Evolutionary conservation across 2,329 filamentous ascomycete species (phyloP), one percentile per base, ranked within the genome.

Genomic region (Sarocladium strictum): DNA sequence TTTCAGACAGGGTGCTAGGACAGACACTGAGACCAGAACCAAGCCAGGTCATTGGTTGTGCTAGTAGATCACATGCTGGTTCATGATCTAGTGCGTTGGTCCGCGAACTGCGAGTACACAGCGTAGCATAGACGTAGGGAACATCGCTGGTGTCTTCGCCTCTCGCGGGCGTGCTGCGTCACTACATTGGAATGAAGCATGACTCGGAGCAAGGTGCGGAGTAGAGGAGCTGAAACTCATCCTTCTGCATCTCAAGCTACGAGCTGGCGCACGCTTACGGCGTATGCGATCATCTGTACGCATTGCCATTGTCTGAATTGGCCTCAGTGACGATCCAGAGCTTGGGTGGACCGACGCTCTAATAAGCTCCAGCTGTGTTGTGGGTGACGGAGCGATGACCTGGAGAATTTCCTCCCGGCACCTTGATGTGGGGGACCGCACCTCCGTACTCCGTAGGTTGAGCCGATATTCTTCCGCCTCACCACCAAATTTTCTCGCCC

Each of bases 401-500:
- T n/a, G n/a, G n/a, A n/a, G n/a, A n/a, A n/a, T n/a, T n/a, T n/a
- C n/a, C n/a, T n/a, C n/a, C n/a, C n/a, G n/a, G n/a, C n/a, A n/a
- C n/a, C n/a, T n/a, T n/a, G n/a, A n/a, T n/a, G n/a, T n/a, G n/a
- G n/a, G n/a, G n/a, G n/a, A n/a, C n/a, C n/a, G n/a, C n/a, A n/a
- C n/a, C n/a, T n/a, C n/a, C n/a, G n/a, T 9, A 23, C 14, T 23
- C 14, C 40, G 3, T 9, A 35, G 6, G 26, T 51, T 51, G n/a
- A 33, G 47, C 47, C 47, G 47, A 51, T 11, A 35, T 33, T 51
- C 47, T 51, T 10, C 47, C 47, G 47, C 47, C 26, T 35, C 47
- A 51, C 47, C 47, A 51, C 47, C 29, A 51, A 51, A 51, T 51
- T 51, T 51, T 51, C 47, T 32, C 27, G 47, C 26, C 27, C 5